phyloP scores from a whole-genome alignment of 306 rosid species.

The Gynostemma pentaphyllum region DNA sequence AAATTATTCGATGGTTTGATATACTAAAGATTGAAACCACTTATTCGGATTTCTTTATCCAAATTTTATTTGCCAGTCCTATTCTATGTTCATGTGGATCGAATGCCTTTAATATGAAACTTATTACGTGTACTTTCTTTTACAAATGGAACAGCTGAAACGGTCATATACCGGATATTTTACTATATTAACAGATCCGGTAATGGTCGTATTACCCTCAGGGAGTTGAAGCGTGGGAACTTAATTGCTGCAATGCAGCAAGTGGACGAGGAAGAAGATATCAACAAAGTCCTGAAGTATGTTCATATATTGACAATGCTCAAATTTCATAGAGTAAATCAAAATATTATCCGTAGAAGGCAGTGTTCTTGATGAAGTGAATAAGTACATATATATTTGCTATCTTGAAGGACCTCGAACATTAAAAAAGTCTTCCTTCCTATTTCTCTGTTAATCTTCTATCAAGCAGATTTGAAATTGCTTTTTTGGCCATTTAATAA shows the following conservation, averaged over 20 bases:
- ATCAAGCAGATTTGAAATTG: neutral
- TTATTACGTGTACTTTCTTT: constrained; percentile 7
- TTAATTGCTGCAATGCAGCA: constrained; percentile 96
- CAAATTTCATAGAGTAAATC: constrained; percentile 2
- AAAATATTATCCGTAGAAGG: neutral
- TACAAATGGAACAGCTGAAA: constrained; percentile 80
- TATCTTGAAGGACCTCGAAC: neutral
- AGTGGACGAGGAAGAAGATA: constrained; percentile 96
- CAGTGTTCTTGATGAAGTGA: neutral
- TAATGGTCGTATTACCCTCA: constrained; percentile 71
- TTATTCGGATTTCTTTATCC: neutral
- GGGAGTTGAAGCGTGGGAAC: constrained; percentile 94
- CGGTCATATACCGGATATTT: constrained; percentile 95
- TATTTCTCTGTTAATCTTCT: neutral
- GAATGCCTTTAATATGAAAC: neutral
- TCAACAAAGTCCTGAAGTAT: constrained; percentile 94
- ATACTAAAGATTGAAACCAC: neutral
- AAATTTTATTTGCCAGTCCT: too few relatives aligned
- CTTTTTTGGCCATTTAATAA: neutral
- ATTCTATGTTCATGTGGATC: neutral
- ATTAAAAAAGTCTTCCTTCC: neutral
- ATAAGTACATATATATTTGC: neutral
- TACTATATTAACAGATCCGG: constrained; percentile 88
- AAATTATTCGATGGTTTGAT: neutral
- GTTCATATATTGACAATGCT: neutral